phyloP scores from a whole-genome alignment of 2,329 filamentous ascomycete genomes.

The Microcera coccophila region DNA sequence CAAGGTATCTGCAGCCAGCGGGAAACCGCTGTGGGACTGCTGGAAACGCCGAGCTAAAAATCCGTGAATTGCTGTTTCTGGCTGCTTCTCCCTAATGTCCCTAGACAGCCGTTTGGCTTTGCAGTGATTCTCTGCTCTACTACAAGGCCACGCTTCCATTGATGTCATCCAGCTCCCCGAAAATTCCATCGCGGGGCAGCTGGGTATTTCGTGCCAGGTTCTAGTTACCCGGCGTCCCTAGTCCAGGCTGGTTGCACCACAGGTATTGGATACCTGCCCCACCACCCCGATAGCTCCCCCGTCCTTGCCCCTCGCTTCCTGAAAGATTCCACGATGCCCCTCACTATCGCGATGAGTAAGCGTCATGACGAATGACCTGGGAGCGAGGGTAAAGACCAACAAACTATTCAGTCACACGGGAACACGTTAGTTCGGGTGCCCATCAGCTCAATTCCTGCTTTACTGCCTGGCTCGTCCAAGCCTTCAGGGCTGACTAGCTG shows the following conservation, averaged over 20 bases:
- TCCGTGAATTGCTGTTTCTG: neutral
- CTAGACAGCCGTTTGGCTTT: neutral
- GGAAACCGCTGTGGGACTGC: slow-evolving; percentile 11
- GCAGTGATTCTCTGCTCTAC: slow-evolving; percentile 1
- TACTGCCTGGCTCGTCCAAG: neutral
- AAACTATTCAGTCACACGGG: neutral
- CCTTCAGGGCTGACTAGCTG: neutral
- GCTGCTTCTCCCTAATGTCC: neutral
- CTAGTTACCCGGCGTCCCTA: slow-evolving; percentile 3
- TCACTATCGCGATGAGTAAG: neutral
- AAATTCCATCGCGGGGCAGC: slow-evolving; percentile 32
- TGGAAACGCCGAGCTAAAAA: slow-evolving; percentile 6
- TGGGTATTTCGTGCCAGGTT: too few relatives aligned
- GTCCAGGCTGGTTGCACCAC: slow-evolving; percentile 7
- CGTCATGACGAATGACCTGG: neutral
- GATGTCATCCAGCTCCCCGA: slow-evolving; percentile 32
- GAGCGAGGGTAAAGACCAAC: neutral
- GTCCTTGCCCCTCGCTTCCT: slow-evolving; percentile 5
- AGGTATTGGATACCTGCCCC: slow-evolving; percentile 18
- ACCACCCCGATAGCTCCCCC: neutral
- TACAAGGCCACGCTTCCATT: slow-evolving; percentile 17
- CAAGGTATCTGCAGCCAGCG: slow-evolving; percentile 24
- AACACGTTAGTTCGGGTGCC: neutral
- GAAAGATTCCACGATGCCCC: neutral
- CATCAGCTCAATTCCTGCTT: neutral